Evolutionary conservation across 2,329 filamentous ascomycete genomes (phyloP).

Genomic region (Waltergamsia citrina): DNA sequence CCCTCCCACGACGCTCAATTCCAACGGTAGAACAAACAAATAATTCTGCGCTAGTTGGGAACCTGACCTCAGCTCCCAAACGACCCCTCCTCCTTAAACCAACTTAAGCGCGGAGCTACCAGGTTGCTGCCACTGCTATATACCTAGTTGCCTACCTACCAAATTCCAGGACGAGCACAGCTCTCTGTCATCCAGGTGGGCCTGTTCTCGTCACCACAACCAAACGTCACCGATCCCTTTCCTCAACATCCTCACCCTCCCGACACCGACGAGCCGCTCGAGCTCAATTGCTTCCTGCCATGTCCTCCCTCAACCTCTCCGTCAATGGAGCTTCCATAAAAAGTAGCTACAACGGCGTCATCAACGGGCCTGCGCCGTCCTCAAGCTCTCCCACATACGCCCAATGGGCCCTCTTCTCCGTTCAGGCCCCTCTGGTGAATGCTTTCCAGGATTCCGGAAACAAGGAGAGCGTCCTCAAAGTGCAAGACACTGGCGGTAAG

Average conservation of each 20-base stretch:
- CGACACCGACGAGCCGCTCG: neutral
- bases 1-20: neutral
- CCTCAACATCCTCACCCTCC: neutral
- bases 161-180: no score
- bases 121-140: no score
- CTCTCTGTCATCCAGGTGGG: neutral
- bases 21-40: no score
- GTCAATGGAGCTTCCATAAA: slow-evolving; percentile 76
- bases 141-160: no score
- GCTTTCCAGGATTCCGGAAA: slow-evolving; percentile 79
- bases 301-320: slow-evolving; percentile 75
- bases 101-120: no score
- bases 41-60: no score
- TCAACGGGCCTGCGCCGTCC: slow-evolving; percentile 40
- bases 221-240: neutral
- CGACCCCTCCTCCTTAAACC: no score
- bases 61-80: no score
- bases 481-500: slow-evolving; percentile 80
- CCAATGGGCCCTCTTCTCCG: slow-evolving; percentile 90
- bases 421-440: slow-evolving; percentile 84
- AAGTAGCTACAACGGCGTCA: slow-evolving; percentile 60
- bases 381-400: slow-evolving; percentile 70
- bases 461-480: slow-evolving; percentile 93
- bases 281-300: slow-evolving; percentile 25
- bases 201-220: neutral